Base-by-base conservation (phyloP, 148 eudicot genomes). In the Selenicereus undatus region DNA sequence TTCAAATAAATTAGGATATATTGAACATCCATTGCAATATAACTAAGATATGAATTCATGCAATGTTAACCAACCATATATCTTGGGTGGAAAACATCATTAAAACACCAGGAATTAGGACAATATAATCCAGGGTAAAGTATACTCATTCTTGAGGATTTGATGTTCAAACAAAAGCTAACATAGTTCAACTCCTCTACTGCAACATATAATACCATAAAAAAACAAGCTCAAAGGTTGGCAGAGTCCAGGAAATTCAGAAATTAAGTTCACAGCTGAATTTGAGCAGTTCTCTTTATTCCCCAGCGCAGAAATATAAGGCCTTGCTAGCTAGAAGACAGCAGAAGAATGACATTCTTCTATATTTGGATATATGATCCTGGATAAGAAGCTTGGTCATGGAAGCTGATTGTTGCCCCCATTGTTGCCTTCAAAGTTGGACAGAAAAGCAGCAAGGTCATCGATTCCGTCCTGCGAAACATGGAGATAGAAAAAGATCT, bases 391-490 rank as follows among this genome's bases (percentile, higher is more conserved):
- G 7, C 50, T 32, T 65, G 62, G 62, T 35, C 48, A 51, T 32
- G 17, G 21, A 6, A 43, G 24, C 18, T 39, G 24, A 11, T 76
- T 70, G 14, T 70, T 35, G 35, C 26, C 36, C 16, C 12, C 77
- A 7, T 43, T 70, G 14, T 70, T 26, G 35, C 26, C 42, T 8
- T 17, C 77, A 7, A 27, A 36, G 48, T 60, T 71, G 76, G 85
- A 13, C 7, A 83, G 64, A 13, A 69, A 26, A 8, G 36, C 48
- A 70, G 16, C 56, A 70, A 83, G 21, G 4, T 60, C 83, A 42
- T 79, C 82, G 2, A 69, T 11, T 8, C 50, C 76, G 45, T 76
- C 86, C 73, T 83, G 72, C 39, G 80, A 17, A 76, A 24, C n/a
- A 56, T 18, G 4, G 18, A 52, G 43, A 39, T 4, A 56, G 5